These are phyloP conservation scores for Naganishia albida DNA, from an alignment of 1,284 basidiomycete species.

Conservation along the genomic window DNA sequence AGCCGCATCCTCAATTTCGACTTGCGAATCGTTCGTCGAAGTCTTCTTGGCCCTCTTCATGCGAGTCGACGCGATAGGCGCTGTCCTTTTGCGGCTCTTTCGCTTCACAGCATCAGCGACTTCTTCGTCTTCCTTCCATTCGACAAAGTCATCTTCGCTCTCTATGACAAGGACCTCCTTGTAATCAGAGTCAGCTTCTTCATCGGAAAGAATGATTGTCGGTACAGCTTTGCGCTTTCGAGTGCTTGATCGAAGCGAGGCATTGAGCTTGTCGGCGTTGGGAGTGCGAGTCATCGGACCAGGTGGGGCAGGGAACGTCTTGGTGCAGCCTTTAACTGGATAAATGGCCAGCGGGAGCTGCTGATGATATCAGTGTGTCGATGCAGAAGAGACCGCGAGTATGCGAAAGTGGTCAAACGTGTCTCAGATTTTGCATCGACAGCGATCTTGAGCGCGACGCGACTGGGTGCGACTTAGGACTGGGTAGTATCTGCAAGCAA, in stretches of 20 bases:
- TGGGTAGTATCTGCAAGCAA: no score
- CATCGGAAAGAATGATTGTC: conserved; percentile 16
- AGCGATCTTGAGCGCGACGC: neutral
- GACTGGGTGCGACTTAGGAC: no score
- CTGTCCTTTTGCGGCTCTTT: neutral
- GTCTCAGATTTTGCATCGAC: neutral
- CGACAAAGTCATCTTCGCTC: conserved; percentile 4
- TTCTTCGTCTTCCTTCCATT: neutral
- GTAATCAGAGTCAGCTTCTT: conserved; percentile 5
- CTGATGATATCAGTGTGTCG: neutral
- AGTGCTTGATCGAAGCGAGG: conserved; percentile 7
- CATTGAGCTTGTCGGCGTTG: conserved; percentile 23
- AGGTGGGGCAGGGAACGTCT: neutral
- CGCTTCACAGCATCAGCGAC: neutral
- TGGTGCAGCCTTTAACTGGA: neutral
- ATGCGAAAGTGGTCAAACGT: neutral
- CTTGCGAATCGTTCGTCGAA: neutral
- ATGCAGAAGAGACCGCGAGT: no score
- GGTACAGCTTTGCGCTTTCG: conserved; percentile 18
- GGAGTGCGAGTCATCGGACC: conserved; percentile 7
- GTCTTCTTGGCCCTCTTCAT: neutral
- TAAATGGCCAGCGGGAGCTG: neutral
- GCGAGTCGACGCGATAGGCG: neutral
- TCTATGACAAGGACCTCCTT: neutral
- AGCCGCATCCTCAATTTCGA: conserved; percentile 3